phyloP scores from a whole-genome alignment of 2,329 filamentous ascomycete species.

The Magnaporthales sp. region DNA sequence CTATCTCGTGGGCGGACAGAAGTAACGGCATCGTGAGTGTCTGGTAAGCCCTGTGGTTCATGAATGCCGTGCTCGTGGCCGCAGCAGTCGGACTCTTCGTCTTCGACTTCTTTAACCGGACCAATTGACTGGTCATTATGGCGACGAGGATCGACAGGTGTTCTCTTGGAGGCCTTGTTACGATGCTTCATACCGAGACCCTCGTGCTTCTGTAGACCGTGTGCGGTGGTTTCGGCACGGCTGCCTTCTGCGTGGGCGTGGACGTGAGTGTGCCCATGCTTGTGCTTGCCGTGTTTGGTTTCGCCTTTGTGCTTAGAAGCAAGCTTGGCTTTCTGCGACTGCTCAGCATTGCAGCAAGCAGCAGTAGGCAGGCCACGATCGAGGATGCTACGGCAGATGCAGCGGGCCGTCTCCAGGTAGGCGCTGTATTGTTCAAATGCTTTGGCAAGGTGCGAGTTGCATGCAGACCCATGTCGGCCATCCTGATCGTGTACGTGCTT shows the following conservation, averaged over 20 bases:
- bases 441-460: conserved; percentile 20
- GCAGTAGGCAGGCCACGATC: conserved; percentile 12
- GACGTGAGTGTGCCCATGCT: background rate
- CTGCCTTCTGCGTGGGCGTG: background rate
- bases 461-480: conserved; percentile 19
- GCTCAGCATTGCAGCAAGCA: background rate
- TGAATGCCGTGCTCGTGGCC: background rate
- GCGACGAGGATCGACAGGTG: background rate
- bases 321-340: conserved; percentile 1
- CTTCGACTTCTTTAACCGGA: background rate
- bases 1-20: background rate
- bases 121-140: background rate
- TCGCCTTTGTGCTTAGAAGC: background rate
- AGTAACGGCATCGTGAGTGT: background rate
- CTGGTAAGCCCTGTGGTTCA: background rate
- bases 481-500: conserved; percentile 18
- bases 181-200: conserved; percentile 4
- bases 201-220: background rate
- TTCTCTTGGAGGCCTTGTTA: background rate
- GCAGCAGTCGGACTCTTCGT: conserved; percentile 5
- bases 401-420: conserved; percentile 26
- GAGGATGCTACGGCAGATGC: conserved; percentile 26
- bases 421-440: conserved; percentile 25
- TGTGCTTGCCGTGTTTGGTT: background rate
- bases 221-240: conserved; percentile 1